These are phyloP conservation scores for Coniferiporia sulphurascens DNA, from an alignment of 1,284 basidiomycete genomes.

Conservation along the genomic window DNA sequence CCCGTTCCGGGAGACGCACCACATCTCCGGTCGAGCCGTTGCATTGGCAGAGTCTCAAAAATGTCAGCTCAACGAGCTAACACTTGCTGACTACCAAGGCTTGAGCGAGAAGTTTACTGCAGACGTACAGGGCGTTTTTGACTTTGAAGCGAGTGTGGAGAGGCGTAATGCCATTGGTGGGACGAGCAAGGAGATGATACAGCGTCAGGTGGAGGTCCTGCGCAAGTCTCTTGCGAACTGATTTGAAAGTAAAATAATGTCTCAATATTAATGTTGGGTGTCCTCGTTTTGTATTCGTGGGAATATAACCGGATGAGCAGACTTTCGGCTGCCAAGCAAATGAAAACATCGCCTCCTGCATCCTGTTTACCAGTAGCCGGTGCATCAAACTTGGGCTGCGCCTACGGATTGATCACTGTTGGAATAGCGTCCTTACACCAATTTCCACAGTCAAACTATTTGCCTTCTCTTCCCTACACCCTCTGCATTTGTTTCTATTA, in stretches of 20 bases:
- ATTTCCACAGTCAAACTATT: background rate
- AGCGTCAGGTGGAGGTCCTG: slow-evolving; percentile 77
- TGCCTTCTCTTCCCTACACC: slow-evolving; percentile 16
- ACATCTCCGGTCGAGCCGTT: slow-evolving; percentile 94
- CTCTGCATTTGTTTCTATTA: slow-evolving; percentile 18
- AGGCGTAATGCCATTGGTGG: slow-evolving; percentile 90
- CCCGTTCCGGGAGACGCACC: slow-evolving; percentile 98
- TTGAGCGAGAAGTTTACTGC: slow-evolving; percentile 78
- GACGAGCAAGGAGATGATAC: slow-evolving; percentile 79
- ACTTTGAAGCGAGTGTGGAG: slow-evolving; percentile 96
- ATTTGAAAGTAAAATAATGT: slow-evolving; percentile 14
- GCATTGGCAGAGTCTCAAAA: slow-evolving; percentile 84
- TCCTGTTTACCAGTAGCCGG: too few species aligned
- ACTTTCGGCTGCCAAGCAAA: background rate
- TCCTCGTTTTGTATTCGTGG: slow-evolving; percentile 11
- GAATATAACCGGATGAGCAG: background rate
- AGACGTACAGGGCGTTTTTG: slow-evolving; percentile 80
- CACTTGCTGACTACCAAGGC: slow-evolving; percentile 72
- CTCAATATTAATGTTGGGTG: background rate
- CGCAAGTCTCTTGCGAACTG: slow-evolving; percentile 41
- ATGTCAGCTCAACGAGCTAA: slow-evolving; percentile 79
- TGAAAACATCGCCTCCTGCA: too few species aligned
- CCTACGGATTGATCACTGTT: too few species aligned
- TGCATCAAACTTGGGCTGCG: too few species aligned
- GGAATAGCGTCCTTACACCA: background rate